A percentile compares a stretch with the other conserved stretches of the same genome.
These are phyloP conservation scores for Talaromyces stipitatus DNA, from an alignment of 495 filamentous ascomycete species.

Conservation along the genomic window DNA sequence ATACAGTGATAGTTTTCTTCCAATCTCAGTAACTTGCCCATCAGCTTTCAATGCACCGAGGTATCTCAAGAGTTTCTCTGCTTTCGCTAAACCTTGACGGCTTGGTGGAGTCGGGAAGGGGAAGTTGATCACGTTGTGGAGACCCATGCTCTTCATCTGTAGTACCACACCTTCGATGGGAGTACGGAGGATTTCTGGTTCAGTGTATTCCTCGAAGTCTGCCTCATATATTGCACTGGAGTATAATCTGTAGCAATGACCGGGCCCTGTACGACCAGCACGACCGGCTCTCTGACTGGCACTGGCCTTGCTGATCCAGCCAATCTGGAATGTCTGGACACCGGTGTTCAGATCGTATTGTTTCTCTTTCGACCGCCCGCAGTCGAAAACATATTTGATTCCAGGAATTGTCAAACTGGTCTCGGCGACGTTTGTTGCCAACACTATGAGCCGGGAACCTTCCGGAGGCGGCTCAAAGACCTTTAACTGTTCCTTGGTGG, in stretches of 20 bases:
- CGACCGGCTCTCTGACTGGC: slow-evolving; percentile 89
- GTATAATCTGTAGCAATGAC: slow-evolving; percentile 91
- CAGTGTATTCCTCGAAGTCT: slow-evolving; percentile 77
- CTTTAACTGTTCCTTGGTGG: slow-evolving; percentile 82
- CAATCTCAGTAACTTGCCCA: slow-evolving; percentile 70
- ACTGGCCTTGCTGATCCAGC: slow-evolving; percentile 97
- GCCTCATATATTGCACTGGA: slow-evolving; percentile 91
- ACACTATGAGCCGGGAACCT: slow-evolving; percentile 75
- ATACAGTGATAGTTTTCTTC: slow-evolving; percentile 75
- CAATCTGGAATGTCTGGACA: slow-evolving; percentile 90
- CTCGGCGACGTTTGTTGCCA: slow-evolving; percentile 96
- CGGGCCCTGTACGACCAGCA: slow-evolving; percentile 91
- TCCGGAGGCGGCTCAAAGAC: slow-evolving; percentile 90
- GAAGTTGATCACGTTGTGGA: slow-evolving; percentile 87
- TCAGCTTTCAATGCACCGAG: slow-evolving; percentile 57
- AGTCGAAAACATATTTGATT: slow-evolving; percentile 93
- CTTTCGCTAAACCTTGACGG: slow-evolving; percentile 67
- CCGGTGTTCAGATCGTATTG: slow-evolving; percentile 76
- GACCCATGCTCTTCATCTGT: slow-evolving; percentile 91
- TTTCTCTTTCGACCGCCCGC: slow-evolving; percentile 84
- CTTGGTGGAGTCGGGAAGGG: slow-evolving; percentile 95
- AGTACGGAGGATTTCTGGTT: slow-evolving; percentile 85
- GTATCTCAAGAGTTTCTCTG: slow-evolving; percentile 77
- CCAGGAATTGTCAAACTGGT: slow-evolving; percentile 95
- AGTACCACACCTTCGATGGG: slow-evolving; percentile 90